Conservation (phyloP, 2,329 filamentous ascomycete genomes). For the Aureobasidium sp. region DNA sequence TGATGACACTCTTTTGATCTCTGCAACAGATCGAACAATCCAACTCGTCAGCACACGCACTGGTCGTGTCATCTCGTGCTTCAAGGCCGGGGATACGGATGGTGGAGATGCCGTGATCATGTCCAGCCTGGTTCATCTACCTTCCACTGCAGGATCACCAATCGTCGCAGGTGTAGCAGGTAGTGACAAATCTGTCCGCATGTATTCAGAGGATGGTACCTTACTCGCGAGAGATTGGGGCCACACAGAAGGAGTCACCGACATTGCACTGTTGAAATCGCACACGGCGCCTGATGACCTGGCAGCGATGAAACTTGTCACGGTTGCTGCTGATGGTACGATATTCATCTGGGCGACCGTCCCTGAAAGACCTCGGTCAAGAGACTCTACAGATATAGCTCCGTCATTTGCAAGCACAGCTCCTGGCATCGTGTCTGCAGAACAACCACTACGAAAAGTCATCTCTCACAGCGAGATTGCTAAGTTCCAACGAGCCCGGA, state of each 20-base stretch:
- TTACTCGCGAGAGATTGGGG: slow-evolving; percentile 88
- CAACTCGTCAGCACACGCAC: slow-evolving; percentile 46
- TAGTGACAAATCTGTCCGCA: slow-evolving; percentile 86
- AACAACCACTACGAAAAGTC: slow-evolving; percentile 72
- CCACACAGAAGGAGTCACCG: slow-evolving; percentile 88
- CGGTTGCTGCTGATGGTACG: slow-evolving; percentile 42
- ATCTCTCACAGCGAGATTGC: slow-evolving; percentile 80
- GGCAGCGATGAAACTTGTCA: slow-evolving; percentile 41
- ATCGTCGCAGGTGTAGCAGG: slow-evolving; percentile 83
- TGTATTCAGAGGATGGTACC: slow-evolving; percentile 74
- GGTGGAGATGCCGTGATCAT: slow-evolving; percentile 74
- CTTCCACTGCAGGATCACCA: slow-evolving; percentile 49
- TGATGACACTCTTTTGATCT: slow-evolving; percentile 46
- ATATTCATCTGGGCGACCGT: slow-evolving; percentile 40
- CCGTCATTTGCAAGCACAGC: slow-evolving; percentile 12
- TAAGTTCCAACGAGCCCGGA: slow-evolving; percentile 54
- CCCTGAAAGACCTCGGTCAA: slow-evolving; percentile 6
- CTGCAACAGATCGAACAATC: slow-evolving; percentile 54
- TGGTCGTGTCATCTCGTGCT: slow-evolving; percentile 61
- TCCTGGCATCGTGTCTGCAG: slow-evolving; percentile 36
- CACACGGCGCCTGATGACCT: slow-evolving; percentile 17
- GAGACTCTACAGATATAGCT: not conserved
- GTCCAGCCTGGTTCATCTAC: slow-evolving; percentile 60
- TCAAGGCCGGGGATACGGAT: slow-evolving; percentile 75
- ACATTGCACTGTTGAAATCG: slow-evolving; percentile 53